A percentile compares a stretch with the other conserved stretches of the same genome.
These are phyloP conservation scores for Colletotrichum phormii DNA, from an alignment of 2,329 filamentous ascomycete genomes.

Conservation along the genomic window DNA sequence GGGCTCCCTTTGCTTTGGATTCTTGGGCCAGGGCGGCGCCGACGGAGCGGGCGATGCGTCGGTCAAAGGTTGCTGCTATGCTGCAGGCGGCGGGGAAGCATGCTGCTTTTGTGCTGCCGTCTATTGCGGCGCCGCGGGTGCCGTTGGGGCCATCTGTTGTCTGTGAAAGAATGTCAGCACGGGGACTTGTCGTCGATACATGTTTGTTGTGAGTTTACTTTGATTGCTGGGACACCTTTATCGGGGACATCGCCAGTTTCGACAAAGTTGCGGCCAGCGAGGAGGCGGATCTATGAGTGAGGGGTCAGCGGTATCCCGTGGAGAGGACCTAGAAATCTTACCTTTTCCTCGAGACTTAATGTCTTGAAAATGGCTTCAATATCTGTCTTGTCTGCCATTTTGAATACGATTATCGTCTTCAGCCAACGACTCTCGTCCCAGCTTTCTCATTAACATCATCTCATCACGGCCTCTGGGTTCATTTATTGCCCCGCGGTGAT, in stretches of 20 bases:
- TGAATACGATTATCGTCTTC: background rate
- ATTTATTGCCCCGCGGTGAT: conserved; percentile 16
- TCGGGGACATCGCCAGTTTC: conserved; percentile 23
- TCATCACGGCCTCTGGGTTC: background rate
- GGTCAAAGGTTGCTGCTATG: conserved; percentile 79
- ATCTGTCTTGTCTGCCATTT: conserved; percentile 24
- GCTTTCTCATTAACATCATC: background rate
- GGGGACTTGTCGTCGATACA: too few relatives aligned
- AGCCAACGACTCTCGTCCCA: background rate
- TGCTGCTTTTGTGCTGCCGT: conserved; percentile 32
- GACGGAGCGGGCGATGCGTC: conserved; percentile 72
- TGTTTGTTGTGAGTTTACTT: background rate
- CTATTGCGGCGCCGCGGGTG: conserved; percentile 35
- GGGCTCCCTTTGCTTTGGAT: conserved; percentile 78
- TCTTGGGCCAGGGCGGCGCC: conserved; percentile 79
- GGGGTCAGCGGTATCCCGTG: background rate
- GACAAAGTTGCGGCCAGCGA: conserved; percentile 34
- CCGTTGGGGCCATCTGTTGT: conserved; percentile 36
- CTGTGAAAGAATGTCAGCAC: background rate
- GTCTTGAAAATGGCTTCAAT: conserved; percentile 43
- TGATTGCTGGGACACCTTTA: conserved; percentile 32
- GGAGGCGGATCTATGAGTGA: conserved; percentile 24
- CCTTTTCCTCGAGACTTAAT: conserved; percentile 47
- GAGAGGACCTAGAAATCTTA: background rate
- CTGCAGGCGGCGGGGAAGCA: conserved; percentile 77